Percentiles rank a stretch among this genome's conserved stretches.
These are phyloP conservation scores for grape (Vitis vinifera) DNA, from an alignment of 164 flowering plant species.

Conservation along the genomic window ASM3070453v1 NC_081805.1:12314501-12315000, in stretches of 20 bases:
- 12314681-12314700: conserved; percentile 1
- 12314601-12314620: conserved; percentile 31
- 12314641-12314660: conserved; percentile 23
- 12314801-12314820: not conserved
- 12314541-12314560: conserved; percentile 25
- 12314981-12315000: conserved; percentile 16
- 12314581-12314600: conserved; percentile 26
- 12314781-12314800: not conserved
- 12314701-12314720: conserved; percentile 12
- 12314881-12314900: conserved; percentile 28
- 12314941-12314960: conserved; percentile 30
- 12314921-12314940: conserved; percentile 29
- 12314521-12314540: conserved; percentile 26
- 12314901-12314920: conserved; percentile 27
- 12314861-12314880: conserved; percentile 33
- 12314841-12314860: conserved; percentile 16
- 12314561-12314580: conserved; percentile 34
- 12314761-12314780: conserved; percentile 22
- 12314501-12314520: conserved; percentile 7
- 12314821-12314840: not conserved
- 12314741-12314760: conserved; percentile 3
- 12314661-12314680: conserved; percentile 10
- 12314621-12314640: conserved; percentile 12
- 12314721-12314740: conserved; percentile 6
- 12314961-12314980: conserved; percentile 13